Evolutionary conservation across 148 eudicot genomes (phyloP), one percentile per base, ranked within the genome.

Genomic region (Camellia japonica): DNA sequence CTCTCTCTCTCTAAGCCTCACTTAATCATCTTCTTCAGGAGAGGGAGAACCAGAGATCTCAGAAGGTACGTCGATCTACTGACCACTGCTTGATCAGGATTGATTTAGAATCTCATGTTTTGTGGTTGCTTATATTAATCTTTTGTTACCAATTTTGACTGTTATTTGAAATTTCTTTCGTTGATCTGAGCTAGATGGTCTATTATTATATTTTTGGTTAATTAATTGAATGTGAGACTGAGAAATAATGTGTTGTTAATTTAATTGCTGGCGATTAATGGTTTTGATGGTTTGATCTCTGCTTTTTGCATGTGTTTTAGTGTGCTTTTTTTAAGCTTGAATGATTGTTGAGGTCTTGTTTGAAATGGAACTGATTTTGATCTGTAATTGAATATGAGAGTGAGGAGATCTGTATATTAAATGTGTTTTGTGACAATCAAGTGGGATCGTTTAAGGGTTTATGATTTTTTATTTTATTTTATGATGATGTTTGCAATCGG

Each of bases 1-100:
- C 68, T 80, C 47, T 84, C 83, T 84, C 85, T 58, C 71, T 80
- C 82, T 71, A 73, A 20, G 62, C 49, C 54, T 61, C 47, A 2
- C 42, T 47, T 60, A 56, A 51, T 42, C 74, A 71, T 76, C 80
- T 7, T 49, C 76, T 68, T 73, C 49, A 66, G 51, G 61, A 16
- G 51, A 78, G 63, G 66, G 80, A 67, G 10, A 49, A 30, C 51
- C 62, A 30, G 82, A 73, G 71, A 72, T 80, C 82, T 73, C 82
- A 30, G 30, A 62, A 79, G 82, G 82, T 80, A 80, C 72, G 56
- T 49, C 52, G 62, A 67, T 67, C 79, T 15, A 66, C 41, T 47
- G 47, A 61, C 23, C 67, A 18, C 54, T 66, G 43, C 52, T 38
- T 55, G 71, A 30, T 64, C 30, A 18, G 75, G 59, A 55, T 55